Base-by-base conservation (phyloP, 495 filamentous ascomycete genomes). In the Elaphomyces granulatus region DNA sequence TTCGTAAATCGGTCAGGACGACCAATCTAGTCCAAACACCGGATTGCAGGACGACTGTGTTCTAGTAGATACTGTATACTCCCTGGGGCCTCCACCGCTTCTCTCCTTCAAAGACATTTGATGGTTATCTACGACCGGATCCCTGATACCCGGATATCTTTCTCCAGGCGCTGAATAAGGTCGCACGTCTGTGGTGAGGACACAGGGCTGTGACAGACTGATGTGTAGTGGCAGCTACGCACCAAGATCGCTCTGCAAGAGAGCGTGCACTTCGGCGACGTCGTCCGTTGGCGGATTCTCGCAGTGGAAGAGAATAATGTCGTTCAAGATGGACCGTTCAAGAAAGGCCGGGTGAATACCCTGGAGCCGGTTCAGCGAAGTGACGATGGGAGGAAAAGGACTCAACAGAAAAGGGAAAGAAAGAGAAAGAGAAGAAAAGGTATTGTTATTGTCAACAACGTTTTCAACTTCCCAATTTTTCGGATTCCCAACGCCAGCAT, bases 141-240 rank as follows among this genome's bases (percentile, higher is more conserved):
- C 17, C 62, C 45, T n/a, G 60, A 66, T 14, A 53, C 43, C 1
- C 46, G 43, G 9, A 81, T 57, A 10, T 44, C 38, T 0, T 52
- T 47, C 36, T 52, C 20, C 20, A 63, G 31, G 0, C 52, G 45
- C 10, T 68, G 58, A 2, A 78, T 57, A 45, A 92, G 92, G 1
- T n/a, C n/a, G n/a, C n/a, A n/a, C n/a, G n/a, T 72, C 61, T 0
- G 80, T 81, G 40, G 60, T 57, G 2, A 94, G 70, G 15, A 71
- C 60, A 15, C 92, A 56, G 2, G 87, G 76, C 7, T 79, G 62
- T 7, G 90, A 95, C 7, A 98, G 67, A 48, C 84, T 92, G 50
- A 98, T 74, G 59, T 98, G 90, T 17, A 98, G 70, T 3, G 87
- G 87, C 37, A 80, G 65, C n/a, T 81, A 76, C 7, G 74, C 72